Base-by-base conservation (phyloP, 169 alveolate genomes). In the Toxoplasma gondii region DNA sequence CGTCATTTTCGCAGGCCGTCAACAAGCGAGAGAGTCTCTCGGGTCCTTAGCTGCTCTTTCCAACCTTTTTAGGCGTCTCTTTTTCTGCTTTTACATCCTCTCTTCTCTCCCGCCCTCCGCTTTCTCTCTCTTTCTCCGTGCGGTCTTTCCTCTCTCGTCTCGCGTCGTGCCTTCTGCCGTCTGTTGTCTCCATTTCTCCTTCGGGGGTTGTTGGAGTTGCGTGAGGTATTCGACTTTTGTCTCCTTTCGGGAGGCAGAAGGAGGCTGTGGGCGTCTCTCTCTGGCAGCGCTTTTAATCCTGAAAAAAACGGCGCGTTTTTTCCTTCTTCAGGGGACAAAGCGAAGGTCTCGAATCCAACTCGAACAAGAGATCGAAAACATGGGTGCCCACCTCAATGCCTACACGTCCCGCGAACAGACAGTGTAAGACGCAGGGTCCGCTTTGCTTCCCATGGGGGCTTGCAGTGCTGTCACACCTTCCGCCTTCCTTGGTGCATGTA, bases 371-470 rank as follows among this genome's bases (percentile, higher is more conserved):
- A 98, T 98, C 36, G 99, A 99, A 93, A 98, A 98, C 93, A 96
- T 98, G 97, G 99, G 99, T 29, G 99, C 99, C 31, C 98, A 98
- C 88, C 96, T 99, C 31, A 99, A 99, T 96, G 99, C 99, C 24
- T 99, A 98, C 95, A 99, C 99, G 31, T 98, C 99, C 38, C 96
- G 99, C 94, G 99, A 99, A 91, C 99, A 98, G 95, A 99, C 99
- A 0, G 98, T 98, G 95, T 99, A 84, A 10, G 95, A 43, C 49
- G 1, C 31, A 2, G 74, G n/a, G 7, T 27, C 10, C 86, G 22
- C n/a, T 31, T 19, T 45, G 5, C 45, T 17, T n/a, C 82, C 17
- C 82, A 69, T 9, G 9, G 38, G 17, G 9, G 17, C 16, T 84
- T 36, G 24, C 9, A 9, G 36, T 39, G 10, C 70, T 2, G 41